These are phyloP conservation scores for Odonthalia washingtoniensis DNA, from an alignment of 31 red algal genomes.

Conservation along the genomic window DNA sequence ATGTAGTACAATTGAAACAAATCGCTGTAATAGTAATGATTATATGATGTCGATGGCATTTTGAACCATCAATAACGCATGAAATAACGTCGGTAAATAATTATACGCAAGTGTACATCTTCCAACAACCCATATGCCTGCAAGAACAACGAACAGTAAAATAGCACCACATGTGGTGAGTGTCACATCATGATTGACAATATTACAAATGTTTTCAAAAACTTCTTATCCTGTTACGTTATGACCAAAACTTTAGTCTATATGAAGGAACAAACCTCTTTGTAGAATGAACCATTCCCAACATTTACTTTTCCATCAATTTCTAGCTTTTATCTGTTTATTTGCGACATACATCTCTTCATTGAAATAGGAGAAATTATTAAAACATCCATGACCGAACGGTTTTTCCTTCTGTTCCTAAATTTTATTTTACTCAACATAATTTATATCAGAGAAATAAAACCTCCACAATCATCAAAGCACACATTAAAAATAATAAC, in stretches of 20 bases:
- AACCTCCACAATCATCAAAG: too few relatives aligned
- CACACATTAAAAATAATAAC: too few relatives aligned
- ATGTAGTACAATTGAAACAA: constrained; percentile 9
- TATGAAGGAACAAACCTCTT: constrained; percentile 76
- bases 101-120: constrained; percentile 87
- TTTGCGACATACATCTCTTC: constrained; percentile 88
- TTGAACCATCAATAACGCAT: constrained; percentile 66
- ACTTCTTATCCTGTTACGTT: neutral
- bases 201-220: constrained; percentile 57
- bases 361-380: constrained; percentile 75
- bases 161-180: constrained; percentile 45
- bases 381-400: constrained; percentile 56
- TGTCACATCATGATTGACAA: constrained; percentile 71
- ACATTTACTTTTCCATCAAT: constrained; percentile 85
- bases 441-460: too few relatives aligned
- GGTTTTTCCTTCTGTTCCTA: constrained; percentile 40
- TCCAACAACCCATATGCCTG: constrained; percentile 12
- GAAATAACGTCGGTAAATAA: constrained; percentile 76
- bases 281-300: constrained; percentile 78
- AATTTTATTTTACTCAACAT: too few relatives aligned
- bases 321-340: constrained; percentile 63
- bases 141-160: constrained; percentile 33
- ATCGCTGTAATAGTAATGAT: constrained; percentile 20
- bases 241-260: constrained; percentile 34
- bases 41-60: constrained; percentile 65